Evolutionary conservation across 169 alveolate species (phyloP).

Genomic region (Plasmodium sp.): DNA sequence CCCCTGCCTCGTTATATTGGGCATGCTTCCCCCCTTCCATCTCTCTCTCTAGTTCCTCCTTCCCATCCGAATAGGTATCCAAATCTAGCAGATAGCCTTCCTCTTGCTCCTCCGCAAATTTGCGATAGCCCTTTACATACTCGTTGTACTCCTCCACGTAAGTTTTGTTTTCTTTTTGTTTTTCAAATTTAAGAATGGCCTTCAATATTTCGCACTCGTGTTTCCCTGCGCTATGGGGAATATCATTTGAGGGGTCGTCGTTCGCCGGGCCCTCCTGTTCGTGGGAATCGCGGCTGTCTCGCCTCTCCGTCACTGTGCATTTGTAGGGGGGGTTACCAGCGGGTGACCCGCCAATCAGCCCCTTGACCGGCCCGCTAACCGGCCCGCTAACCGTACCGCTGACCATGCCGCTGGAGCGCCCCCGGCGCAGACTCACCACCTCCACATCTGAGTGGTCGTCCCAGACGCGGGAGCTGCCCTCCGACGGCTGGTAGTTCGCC

Average conservation of each 20-base stretch:
- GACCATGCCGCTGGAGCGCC: not conserved
- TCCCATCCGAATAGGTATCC: not conserved
- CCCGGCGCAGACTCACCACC: not conserved
- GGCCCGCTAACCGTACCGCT: not conserved
- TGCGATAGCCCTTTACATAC: not conserved
- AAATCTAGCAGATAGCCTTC: not conserved
- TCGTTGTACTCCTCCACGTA: conserved; percentile 2
- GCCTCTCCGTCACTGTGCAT: not conserved
- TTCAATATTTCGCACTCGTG: not conserved
- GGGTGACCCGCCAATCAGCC: not conserved
- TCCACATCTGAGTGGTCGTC: conserved; percentile 20
- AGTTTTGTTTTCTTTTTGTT: conserved; percentile 4
- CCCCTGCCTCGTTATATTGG: not conserved
- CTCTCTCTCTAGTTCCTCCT: not conserved
- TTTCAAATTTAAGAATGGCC: not conserved
- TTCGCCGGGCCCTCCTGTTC: not conserved
- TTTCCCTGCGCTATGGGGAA: not conserved
- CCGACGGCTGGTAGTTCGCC: not conserved
- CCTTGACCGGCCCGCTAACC: not conserved
- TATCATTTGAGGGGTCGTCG: not conserved
- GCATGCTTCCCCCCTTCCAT: not conserved
- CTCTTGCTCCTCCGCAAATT: conserved; percentile 1
- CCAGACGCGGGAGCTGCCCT: not conserved
- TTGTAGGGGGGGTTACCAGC: not conserved
- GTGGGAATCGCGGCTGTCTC: not conserved